Evolutionary conservation across 1,139 yeast genomes (phyloP), one percentile per base, ranked within the genome.

Genomic region (Ogataea hybrid): DNA sequence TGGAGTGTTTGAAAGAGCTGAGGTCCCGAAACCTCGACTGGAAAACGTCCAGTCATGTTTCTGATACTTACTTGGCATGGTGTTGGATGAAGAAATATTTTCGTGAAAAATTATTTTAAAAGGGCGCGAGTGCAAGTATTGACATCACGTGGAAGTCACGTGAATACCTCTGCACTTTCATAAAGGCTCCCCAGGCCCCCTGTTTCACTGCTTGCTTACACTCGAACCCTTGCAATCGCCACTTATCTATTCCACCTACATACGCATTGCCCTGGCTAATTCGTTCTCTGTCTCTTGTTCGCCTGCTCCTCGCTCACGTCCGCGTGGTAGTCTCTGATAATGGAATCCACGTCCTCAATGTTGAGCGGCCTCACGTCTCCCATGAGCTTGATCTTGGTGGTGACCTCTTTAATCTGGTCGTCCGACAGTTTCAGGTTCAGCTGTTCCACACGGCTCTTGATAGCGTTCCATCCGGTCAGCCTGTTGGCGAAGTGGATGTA

Each of bases 381-480:
- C 67, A 76, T 70, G 56, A 71, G 63, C 59, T 76, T 76, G 51
- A 76, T 75, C 59, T 75, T 75, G 44, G 63, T 60, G 8, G 81
- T 76, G 33, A 76, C 78, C 51, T 68, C 75, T 63, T 76, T 76
- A 59, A 78, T 70, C 63, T 76, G 81, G 43, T 72, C 79, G 52
- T 76, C 81, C 35, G 77, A 64, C 57, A 78, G 69, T 52, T 74
- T 69, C 63, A 78, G 69, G 61, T 78, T 77, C 65, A 78, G 71
- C 57, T 78, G 84, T 58, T 78, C 83, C 41, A 78, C 83, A 67
- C 84, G 71, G 17, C 81, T 72, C 62, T 78, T 78, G 61, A 78
- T 78, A 32, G 83, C 84, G 55, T 77, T 77, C 82, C 68, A 76
- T 32, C 81, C 81, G 11, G 81, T 76, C 58, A 76, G 68, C 55